Evolutionary conservation across 805 yeast species (phyloP).

Genomic region (Zygosaccharomyces kombuchaensis): DNA sequence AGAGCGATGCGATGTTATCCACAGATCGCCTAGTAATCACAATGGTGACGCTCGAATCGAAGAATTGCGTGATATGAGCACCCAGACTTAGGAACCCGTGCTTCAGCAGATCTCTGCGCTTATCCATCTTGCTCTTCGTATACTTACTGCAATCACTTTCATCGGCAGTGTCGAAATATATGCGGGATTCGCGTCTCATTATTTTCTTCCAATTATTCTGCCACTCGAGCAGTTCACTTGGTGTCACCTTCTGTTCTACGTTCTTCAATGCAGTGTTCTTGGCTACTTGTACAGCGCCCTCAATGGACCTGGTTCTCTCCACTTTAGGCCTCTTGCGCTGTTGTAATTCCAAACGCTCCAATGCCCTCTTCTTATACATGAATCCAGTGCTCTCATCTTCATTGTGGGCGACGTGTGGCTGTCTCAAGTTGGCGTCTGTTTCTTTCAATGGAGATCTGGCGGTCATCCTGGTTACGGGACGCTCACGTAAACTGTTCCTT

Average conservation of each 20-base stretch:
- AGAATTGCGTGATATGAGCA: conserved; percentile 55
- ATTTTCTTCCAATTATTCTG: conserved; percentile 60
- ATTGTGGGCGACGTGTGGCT: conserved; percentile 5
- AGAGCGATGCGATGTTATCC: conserved; percentile 39
- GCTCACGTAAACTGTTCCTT: neutral
- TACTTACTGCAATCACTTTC: conserved; percentile 20
- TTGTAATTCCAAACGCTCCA: conserved; percentile 22
- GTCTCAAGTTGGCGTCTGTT: conserved; percentile 30
- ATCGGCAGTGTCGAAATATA: conserved; percentile 55
- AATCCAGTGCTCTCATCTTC: conserved; percentile 4
- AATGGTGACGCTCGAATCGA: conserved; percentile 62
- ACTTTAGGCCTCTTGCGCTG: conserved; percentile 23
- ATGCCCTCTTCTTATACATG: conserved; percentile 23
- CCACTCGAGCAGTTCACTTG: conserved; percentile 50
- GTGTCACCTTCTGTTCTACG: conserved; percentile 24
- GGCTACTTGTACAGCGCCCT: conserved; percentile 33
- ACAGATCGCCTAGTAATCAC: conserved; percentile 65
- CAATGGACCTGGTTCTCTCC: conserved; percentile 34
- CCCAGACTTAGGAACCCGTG: conserved; percentile 42
- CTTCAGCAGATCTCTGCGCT: conserved; percentile 28
- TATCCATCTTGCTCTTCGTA: conserved; percentile 25
- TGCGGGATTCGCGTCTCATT: conserved; percentile 49
- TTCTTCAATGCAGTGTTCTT: conserved; percentile 20
- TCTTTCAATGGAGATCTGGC: conserved; percentile 33
- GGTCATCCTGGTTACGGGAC: conserved; percentile 9